phyloP scores from a whole-genome alignment of 1,284 basidiomycete genomes.

The Trametes hirsuta region DNA sequence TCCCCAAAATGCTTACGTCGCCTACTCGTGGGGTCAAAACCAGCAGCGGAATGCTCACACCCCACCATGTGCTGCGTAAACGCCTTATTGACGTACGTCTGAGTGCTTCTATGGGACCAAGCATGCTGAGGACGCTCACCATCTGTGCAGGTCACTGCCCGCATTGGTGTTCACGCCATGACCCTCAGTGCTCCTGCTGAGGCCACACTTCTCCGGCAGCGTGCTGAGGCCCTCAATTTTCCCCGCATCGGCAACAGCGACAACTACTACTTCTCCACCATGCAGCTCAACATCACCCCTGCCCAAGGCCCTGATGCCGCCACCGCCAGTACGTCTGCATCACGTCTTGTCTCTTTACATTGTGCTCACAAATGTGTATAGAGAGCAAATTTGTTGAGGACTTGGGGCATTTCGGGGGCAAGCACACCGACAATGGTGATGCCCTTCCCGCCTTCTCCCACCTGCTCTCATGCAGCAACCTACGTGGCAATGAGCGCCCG shows the following conservation, averaged over 20 bases:
- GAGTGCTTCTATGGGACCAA: background rate
- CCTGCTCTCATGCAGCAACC: no score
- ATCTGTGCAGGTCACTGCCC: background rate
- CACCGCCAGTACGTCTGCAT: background rate
- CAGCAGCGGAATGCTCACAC: background rate
- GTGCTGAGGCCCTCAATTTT: background rate
- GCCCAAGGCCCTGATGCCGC: background rate
- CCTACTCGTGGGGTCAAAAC: background rate
- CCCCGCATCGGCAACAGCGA: background rate
- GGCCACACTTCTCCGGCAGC: background rate
- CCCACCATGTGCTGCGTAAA: background rate
- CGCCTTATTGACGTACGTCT: background rate
- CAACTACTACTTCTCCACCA: background rate
- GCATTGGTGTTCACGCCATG: background rate
- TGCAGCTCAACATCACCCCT: background rate
- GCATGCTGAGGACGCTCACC: background rate
- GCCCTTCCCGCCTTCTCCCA: no score
- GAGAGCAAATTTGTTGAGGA: background rate
- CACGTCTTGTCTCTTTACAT: no score
- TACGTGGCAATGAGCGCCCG: no score
- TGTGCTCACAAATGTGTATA: background rate
- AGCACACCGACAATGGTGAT: no score
- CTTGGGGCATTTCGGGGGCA: no score
- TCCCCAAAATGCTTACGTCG: background rate
- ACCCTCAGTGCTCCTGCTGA: background rate